phyloP scores from a whole-genome alignment of 495 filamentous ascomycete species.

The Neurospora sp. region DNA sequence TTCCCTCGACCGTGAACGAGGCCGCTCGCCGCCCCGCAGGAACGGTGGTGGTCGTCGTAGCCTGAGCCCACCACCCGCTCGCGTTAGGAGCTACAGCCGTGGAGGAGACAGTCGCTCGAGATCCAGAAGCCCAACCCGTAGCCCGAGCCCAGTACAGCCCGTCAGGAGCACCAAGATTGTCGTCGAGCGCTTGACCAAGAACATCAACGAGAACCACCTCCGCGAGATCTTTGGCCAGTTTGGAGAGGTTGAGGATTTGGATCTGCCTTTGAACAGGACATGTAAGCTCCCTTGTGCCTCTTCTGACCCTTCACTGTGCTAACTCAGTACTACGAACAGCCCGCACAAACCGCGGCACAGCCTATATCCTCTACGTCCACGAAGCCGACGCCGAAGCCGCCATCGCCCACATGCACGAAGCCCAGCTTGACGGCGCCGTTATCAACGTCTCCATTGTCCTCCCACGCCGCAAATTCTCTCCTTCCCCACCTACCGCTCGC shows the following conservation, averaged over 20 bases:
- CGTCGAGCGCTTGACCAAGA: slow-evolving; percentile 92
- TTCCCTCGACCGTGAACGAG: slow-evolving; percentile 6
- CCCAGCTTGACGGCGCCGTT: slow-evolving; percentile 77
- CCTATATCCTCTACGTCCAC: slow-evolving; percentile 78
- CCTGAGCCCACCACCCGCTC: slow-evolving; percentile 8
- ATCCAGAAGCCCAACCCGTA: slow-evolving; percentile 27
- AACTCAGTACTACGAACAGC: slow-evolving; percentile 37
- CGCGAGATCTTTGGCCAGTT: slow-evolving; percentile 87
- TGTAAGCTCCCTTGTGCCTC: slow-evolving; percentile 44
- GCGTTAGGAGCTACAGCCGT: slow-evolving; percentile 20
- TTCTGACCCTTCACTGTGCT: neutral
- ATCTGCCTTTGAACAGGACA: slow-evolving; percentile 78
- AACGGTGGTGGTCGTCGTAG: slow-evolving; percentile 15
- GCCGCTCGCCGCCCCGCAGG: slow-evolving; percentile 19
- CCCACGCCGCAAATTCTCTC: slow-evolving; percentile 59
- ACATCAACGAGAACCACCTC: slow-evolving; percentile 80
- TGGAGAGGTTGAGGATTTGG: slow-evolving; percentile 74
- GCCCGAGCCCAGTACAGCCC: slow-evolving; percentile 5
- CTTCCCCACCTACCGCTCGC: slow-evolving; percentile 37
- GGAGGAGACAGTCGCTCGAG: slow-evolving; percentile 10
- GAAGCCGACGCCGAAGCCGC: slow-evolving; percentile 76
- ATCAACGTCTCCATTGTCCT: slow-evolving; percentile 92
- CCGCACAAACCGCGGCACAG: slow-evolving; percentile 84
- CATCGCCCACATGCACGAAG: slow-evolving; percentile 97
- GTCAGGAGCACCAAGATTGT: slow-evolving; percentile 54